Percentiles rank a stretch among this genome's conserved stretches.
Evolutionary conservation across 352 stramenopile species (phyloP).

Genomic region (Pythium grandisporangium): DNA sequence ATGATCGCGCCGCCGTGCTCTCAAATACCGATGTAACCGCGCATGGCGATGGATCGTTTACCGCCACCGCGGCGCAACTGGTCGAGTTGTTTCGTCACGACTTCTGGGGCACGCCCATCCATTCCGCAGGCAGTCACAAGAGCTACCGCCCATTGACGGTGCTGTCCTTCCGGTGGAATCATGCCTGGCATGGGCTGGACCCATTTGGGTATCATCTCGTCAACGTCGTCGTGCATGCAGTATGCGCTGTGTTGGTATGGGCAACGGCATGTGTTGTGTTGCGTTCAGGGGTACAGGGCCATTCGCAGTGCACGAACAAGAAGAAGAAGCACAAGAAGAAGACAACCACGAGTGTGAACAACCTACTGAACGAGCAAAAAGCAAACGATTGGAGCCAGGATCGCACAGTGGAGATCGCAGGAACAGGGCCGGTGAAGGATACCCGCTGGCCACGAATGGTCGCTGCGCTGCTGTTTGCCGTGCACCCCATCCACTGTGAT

Average conservation of each 20-base stretch:
- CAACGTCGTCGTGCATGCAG: conserved; percentile 67
- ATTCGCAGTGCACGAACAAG: not conserved
- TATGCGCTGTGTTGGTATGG: conserved; percentile 52
- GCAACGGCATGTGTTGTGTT: conserved; percentile 26
- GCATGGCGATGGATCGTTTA: conserved; percentile 12
- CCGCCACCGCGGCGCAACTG: no score
- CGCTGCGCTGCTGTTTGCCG: conserved; percentile 80
- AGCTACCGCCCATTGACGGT: conserved; percentile 82
- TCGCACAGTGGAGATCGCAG: no score
- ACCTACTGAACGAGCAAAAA: no score
- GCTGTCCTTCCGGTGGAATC: conserved; percentile 64
- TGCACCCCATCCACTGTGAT: conserved; percentile 89
- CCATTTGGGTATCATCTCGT: conserved; percentile 53
- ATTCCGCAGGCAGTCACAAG: conserved; percentile 63
- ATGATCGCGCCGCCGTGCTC: conserved; percentile 80
- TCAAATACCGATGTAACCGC: conserved; percentile 48
- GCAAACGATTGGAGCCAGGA: no score
- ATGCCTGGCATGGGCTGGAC: conserved; percentile 29
- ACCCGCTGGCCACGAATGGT: conserved; percentile 9
- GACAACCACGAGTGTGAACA: no score
- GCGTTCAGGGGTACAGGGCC: not conserved
- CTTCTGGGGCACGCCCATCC: conserved; percentile 82
- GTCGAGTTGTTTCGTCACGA: conserved; percentile 68
- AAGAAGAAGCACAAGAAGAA: not conserved
- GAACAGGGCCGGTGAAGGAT: not conserved